Evolutionary conservation across 108 stramenopile species (phyloP), one percentile per base, ranked within the genome.

Genomic region (Conticribra weissflogii): DNA sequence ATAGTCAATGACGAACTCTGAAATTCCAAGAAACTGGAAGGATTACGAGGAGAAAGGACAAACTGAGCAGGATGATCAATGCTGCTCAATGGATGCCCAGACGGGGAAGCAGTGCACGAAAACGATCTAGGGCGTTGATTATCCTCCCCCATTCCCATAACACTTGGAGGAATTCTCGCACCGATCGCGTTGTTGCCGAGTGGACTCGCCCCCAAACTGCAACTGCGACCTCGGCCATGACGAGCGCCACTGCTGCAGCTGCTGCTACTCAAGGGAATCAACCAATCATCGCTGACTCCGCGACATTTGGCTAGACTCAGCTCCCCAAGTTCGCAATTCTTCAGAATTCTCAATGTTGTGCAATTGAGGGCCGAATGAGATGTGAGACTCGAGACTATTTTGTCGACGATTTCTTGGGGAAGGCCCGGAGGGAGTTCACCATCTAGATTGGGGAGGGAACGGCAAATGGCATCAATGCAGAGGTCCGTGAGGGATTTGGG

Each of bases 281-380:
- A 63, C 93, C 93, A 94, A 48, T 86, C 84, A 63, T 94, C 93
- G 2, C 76, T 85, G 1, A 94, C 93, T n/a, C 89, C 89, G 8
- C 93, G 81, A 53, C 87, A 88, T 18, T 85, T 77, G 3, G 87
- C 63, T 48, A 94, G 54, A n/a, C 59, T 71, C 33, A 94, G 71
- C 3, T 62, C 54, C 9, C 61, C 64, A 22, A 90, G 52, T 75
- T 94, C 93, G 59, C 93, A 90, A 25, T 86, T 85, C 45, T 66
- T 44, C 30, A 94, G 60, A 16, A 77, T 78, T 12, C 83, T 62
- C 29, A 94, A 72, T 0, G 89, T 92, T 0, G 90, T 89, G 5
- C 81, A 70, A 56, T 91, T 94, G 29, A 91, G 54, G 34, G 93
- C 90, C 24, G 86, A 83, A 56, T 91, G 87, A 32, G 78, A 74